Conservation (phyloP, 768 basidiomycete species). For the Mycena chlorophos region DNA sequence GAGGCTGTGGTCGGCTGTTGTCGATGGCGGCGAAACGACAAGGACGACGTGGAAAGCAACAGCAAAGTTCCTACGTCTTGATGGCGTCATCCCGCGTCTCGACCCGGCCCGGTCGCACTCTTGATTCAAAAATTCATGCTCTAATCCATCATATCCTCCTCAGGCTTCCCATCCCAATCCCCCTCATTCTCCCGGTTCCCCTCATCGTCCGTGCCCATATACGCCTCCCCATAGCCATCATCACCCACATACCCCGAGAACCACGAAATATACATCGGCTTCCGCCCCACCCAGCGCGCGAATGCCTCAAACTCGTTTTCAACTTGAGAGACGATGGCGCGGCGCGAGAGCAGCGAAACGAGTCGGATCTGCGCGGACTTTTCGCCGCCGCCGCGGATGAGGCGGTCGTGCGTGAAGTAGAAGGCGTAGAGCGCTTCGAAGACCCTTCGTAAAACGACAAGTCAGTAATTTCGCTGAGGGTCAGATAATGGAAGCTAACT, state of each 20-base stretch:
- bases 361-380: not conserved
- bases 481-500: not conserved
- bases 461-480: not conserved
- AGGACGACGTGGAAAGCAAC: too few species aligned
- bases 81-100: too few species aligned
- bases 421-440: slow-evolving; percentile 5
- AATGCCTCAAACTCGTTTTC: slow-evolving; percentile 13
- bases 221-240: too few species aligned
- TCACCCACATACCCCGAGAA: not conserved
- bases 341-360: slow-evolving; percentile 3
- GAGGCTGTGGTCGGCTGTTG: too few species aligned
- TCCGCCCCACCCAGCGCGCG: slow-evolving; percentile 9
- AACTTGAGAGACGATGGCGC: not conserved
- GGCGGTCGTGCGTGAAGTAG: slow-evolving; percentile 2
- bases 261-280: not conserved
- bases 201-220: not conserved
- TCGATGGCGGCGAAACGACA: too few species aligned
- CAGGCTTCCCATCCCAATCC: not conserved
- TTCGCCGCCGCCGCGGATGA: not conserved
- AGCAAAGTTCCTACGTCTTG: too few species aligned
- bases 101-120: too few species aligned
- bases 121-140: too few species aligned
- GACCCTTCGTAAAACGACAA: not conserved
- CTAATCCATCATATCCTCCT: too few species aligned
- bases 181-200: not conserved